These are phyloP conservation scores for Moniliella sp. DNA, from an alignment of 1,284 basidiomycete genomes.

Conservation along the genomic window DNA sequence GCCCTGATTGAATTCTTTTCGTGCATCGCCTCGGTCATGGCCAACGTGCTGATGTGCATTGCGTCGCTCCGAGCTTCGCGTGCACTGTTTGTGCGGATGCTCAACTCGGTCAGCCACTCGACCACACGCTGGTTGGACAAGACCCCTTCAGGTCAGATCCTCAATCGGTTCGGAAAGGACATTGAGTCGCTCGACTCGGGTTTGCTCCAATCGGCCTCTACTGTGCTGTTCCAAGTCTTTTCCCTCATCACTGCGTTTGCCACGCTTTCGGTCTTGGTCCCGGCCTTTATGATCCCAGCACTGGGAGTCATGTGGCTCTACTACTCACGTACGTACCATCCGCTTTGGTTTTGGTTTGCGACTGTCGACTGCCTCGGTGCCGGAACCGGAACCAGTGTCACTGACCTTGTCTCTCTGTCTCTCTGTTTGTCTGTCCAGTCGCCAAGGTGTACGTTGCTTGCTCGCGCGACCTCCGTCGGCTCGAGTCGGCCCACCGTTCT, in stretches of 20 bases:
- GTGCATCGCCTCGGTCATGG: too few species aligned
- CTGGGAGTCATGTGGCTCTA: too few species aligned
- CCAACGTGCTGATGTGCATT: too few species aligned
- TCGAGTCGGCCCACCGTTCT: conserved; percentile 26
- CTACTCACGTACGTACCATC: too few species aligned
- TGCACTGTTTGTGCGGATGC: conserved; percentile 1
- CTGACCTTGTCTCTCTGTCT: too few species aligned
- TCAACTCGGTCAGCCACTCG: not conserved
- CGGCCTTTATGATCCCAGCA: conserved; percentile 1
- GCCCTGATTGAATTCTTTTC: too few species aligned
- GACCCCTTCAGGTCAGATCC: conserved; percentile 36
- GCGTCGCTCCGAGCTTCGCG: not conserved
- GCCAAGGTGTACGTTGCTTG: too few species aligned
- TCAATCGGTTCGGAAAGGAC: conserved; percentile 39
- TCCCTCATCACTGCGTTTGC: conserved; percentile 27
- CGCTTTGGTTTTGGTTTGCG: too few species aligned
- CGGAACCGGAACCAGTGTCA: too few species aligned
- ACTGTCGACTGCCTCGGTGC: too few species aligned
- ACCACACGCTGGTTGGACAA: conserved; percentile 17
- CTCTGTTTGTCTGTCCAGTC: too few species aligned
- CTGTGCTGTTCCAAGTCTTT: conserved; percentile 9
- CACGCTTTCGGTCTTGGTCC: conserved; percentile 4
- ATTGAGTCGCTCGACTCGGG: conserved; percentile 39
- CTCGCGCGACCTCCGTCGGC: conserved; percentile 36
- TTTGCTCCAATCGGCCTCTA: conserved; percentile 10